Base-by-base conservation (phyloP, 1,139 yeast species). In the Sugiyamaella sp. region DNA sequence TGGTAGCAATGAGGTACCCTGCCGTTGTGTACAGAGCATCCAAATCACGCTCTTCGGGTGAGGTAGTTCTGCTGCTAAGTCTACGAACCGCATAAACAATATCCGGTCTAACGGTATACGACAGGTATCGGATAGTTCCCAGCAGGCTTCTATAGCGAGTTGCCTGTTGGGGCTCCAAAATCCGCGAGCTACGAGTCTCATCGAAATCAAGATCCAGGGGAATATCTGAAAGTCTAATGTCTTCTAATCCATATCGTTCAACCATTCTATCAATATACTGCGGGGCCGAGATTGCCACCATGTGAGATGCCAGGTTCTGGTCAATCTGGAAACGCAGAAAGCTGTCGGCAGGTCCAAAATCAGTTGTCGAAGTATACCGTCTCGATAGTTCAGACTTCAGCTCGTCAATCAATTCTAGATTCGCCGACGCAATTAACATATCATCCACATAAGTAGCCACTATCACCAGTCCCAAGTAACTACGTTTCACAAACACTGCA, bases 391-490 rank as follows among this genome's bases (percentile, higher is more conserved):
- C n/a, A 16, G 6, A 16, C 14, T 29, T 44, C 14, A 19, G 6
- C n/a, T 24, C n/a, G 16, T 29, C 19, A 12, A 44, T 20, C 14
- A 44, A 10, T 29, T 44, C 21, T 20, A 10, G 46, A 8, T 29
- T 14, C 17, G 32, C 5, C 10, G 40, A 29, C 20, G 27, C 12
- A 17, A 44, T 32, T 16, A 44, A 10, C 32, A 32, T 16, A 44
- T 44, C 48, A 32, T 44, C 48, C 19, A 44, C 48, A 44, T 44
- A 44, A 12, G 27, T 45, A 10, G 9, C 29, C 5, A 24, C 10
- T 6, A 24, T 24, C 5, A 24, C 29, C 29, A 24, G 29, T 24
- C 5, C 9, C 9, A 24, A 5, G 9, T 24, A 10, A 24, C 29
- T 10, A 5, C 29, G 10, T 24, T 6, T 6, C 29, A 10, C 5